phyloP scores from a whole-genome alignment of 305 asterid species.

The Coffea humblotiana region DNA sequence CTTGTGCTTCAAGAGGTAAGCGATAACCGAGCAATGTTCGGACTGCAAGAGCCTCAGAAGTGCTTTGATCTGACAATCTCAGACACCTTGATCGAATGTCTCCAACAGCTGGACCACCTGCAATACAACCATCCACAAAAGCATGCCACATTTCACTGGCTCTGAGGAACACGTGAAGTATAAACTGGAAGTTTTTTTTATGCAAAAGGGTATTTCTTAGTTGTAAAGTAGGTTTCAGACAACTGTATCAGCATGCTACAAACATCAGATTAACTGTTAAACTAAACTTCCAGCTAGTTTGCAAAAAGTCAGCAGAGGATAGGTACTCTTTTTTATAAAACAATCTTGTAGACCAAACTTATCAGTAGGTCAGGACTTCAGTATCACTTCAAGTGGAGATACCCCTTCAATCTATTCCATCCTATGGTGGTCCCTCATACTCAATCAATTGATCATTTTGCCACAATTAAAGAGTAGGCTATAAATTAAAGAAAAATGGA shows the following conservation, averaged over 20 bases:
- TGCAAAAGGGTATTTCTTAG: neutral
- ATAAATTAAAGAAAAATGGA: conserved; percentile 3
- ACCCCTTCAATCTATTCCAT: neutral
- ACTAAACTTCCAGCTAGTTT: neutral
- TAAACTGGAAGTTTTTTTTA: neutral
- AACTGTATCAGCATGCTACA: neutral
- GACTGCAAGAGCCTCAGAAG: conserved; percentile 89
- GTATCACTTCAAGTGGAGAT: neutral
- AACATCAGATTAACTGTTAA: neutral
- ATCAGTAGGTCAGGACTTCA: neutral
- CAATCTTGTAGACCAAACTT: neutral
- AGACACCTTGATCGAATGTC: conserved; percentile 96
- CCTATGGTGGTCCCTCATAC: neutral
- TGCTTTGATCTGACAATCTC: conserved; percentile 87
- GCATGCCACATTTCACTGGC: neutral
- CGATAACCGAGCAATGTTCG: conserved; percentile 88
- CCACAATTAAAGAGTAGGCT: neutral
- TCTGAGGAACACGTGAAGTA: neutral
- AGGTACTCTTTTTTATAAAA: neutral
- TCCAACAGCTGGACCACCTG: conserved; percentile 99
- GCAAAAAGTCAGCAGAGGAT: neutral
- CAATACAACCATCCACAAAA: conserved; percentile 20
- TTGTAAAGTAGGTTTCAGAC: neutral
- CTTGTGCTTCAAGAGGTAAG: conserved; percentile 72
- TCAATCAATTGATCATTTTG: neutral